These are phyloP conservation scores for Poa annua DNA, from an alignment of 176 grass and related monocot genomes.

Conservation along the genomic window DNA sequence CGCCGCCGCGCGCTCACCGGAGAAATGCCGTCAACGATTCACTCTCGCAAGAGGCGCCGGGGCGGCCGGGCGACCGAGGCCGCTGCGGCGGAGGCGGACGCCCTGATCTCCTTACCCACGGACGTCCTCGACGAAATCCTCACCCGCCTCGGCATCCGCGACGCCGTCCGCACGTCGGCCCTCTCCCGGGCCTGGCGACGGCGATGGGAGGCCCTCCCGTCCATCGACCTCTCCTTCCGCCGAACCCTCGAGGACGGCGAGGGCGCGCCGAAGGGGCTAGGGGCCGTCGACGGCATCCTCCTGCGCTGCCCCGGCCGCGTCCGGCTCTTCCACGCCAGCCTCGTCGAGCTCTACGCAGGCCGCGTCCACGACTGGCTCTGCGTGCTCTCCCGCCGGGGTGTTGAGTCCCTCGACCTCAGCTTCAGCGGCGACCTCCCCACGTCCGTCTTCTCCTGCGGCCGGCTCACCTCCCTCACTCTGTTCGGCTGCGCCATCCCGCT, in stretches of 20 bases:
- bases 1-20: neutral
- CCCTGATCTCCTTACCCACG: conserved; percentile 21
- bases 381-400: conserved; percentile 9
- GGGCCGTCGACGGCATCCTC: neutral
- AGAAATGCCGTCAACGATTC: neutral
- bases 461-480: conserved; percentile 3
- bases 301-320: conserved; percentile 1
- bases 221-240: neutral
- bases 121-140: conserved; percentile 22
- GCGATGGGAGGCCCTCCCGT: conserved; percentile 26
- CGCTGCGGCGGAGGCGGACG: conserved; percentile 2
- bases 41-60: neutral
- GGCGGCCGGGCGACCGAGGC: neutral
- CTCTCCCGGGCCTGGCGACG: conserved; percentile 41
- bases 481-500: conserved; percentile 21
- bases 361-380: conserved; percentile 28
- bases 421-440: neutral
- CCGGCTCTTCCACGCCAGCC: neutral
- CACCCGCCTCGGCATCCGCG: conserved; percentile 25
- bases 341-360: conserved; percentile 8
- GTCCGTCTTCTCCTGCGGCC: conserved; percentile 18
- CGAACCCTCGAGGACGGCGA: too few relatives aligned
- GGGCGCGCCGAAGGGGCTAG: neutral
- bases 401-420: conserved; percentile 7
- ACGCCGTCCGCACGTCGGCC: conserved; percentile 33